Base-by-base conservation (phyloP, 371 early-diverging fungal species). In the Synchytrium microbalum region DNA sequence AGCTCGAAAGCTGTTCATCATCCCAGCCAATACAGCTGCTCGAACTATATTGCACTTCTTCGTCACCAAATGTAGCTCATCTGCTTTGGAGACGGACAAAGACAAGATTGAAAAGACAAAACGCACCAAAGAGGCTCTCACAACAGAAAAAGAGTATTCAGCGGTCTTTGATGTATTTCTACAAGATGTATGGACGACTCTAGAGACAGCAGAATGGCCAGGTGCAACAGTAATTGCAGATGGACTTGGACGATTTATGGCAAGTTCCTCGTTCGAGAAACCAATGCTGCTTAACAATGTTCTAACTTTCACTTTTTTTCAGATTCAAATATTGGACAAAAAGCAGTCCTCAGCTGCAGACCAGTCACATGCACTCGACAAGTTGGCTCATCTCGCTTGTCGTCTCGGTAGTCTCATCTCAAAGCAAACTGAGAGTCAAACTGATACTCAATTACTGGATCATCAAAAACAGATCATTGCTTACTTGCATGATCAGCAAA, bases 161-260 rank as follows among this genome's bases (percentile, higher is more conserved):
- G 65, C 66, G 0, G 73, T 91, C 16, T 68, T 95, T 23, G 87
- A 89, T 24, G 71, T 74, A 38, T 75, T 93, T 31, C 64, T 93
- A 31, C 74, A 85, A 23, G 94, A 96, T 71, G 70, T 89, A 0
- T 68, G 92, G 57, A 65, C 73, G 2, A 83, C 91, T 0, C 72
- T 92, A 23, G 83, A 84, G 23, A 84, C 86, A n/a, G 92, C 93
- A 3, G 94, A 92, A 53, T 96, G 93, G 93, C 96, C 96, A 0
- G 87, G 80, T 0, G 91, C 96, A 0, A 91, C 90, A 57, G 68
- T 89, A 3, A 74, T 87, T 30, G 71, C 88, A 3, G 67, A 81
- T 29, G 67, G 85, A 1, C 82, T 86, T 54, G 84, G 83, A 32
- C 80, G 80, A 56, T 76, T 89, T 13, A 75, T 92, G 75, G 85